Evolutionary conservation across 495 filamentous ascomycete species (phyloP), one percentile per base, ranked within the genome.

Genomic region (Aspergillus saccharolyticus): DNA sequence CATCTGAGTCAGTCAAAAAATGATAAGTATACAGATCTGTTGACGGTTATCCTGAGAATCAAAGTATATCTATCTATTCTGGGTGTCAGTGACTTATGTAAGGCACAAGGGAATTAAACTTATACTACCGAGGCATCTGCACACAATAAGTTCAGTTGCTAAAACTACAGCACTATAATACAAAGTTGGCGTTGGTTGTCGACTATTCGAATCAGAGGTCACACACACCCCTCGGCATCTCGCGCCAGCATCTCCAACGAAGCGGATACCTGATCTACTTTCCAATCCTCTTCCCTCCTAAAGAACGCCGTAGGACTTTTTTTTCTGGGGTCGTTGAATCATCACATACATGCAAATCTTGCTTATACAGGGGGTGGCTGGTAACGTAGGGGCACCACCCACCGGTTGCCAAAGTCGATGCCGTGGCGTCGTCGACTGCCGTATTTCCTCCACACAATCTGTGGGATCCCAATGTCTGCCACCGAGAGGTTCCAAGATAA

Each of bases 391-490:
- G 72, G 69, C 14, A 92, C 78, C 52, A 96, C 86, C 93, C 93
- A 97, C 52, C 83, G 79, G 44, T 84, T 83, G 22, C 87, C 90
- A 75, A 96, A 96, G 62, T 90, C 89, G 30, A 96, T 84, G 0
- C 90, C 90, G 58, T 86, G 82, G 21, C 89, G 80, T 55, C 88
- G 80, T 58, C 86, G 85, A 3, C 87, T 89, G 4, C 89, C 90
- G 42, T 90, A 90, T 66, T 91, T 91, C 65, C 85, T 87, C 91
- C 94, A 96, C 0, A 88, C 88, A 9, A 85, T 79, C 61, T 86
- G 84, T 2, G 83, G 83, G 9, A 98, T 81, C 2, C 94, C 93
- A 59, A 96, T 86, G 73, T 98, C 94, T 4, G 85, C 91, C 16
- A 97, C 80, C 55, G 80, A 86, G 2, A 97, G 68, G 51, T 85